Percentiles rank a stretch among this genome's conserved stretches.
phyloP scores from a whole-genome alignment of 2,329 filamentous ascomycete genomes.

The Fusarium temperatum region DNA sequence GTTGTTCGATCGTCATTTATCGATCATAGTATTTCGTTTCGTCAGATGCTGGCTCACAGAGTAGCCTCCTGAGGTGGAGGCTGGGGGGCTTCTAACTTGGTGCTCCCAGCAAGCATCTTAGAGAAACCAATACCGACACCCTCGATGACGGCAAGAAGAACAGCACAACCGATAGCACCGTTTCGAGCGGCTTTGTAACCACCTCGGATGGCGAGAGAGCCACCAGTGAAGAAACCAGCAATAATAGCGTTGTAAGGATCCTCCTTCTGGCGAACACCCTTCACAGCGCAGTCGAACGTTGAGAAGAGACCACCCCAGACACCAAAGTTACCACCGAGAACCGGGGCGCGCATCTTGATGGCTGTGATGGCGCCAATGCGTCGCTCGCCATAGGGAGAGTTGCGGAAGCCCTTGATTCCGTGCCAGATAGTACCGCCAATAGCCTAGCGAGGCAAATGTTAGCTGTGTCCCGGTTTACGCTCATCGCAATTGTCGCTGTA shows the following conservation, averaged over 20 bases:
- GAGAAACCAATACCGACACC: constrained; percentile 96
- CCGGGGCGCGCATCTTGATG: constrained; percentile 95
- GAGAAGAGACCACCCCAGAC: constrained; percentile 97
- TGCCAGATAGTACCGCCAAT: constrained; percentile 92
- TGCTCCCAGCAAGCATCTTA: constrained; percentile 91
- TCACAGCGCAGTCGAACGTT: constrained; percentile 96
- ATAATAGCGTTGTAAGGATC: constrained; percentile 98
- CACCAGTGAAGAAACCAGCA: constrained; percentile 95
- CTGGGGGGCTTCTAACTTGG: constrained; percentile 74
- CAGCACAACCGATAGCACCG: constrained; percentile 94
- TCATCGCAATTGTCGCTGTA: constrained; percentile 5
- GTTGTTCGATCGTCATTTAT: constrained; percentile 14
- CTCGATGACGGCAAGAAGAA: constrained; percentile 94
- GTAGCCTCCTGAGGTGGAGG: constrained; percentile 45
- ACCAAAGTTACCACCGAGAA: constrained; percentile 96
- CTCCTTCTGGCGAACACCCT: constrained; percentile 94
- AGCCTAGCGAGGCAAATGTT: constrained; percentile 56
- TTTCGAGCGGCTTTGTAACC: constrained; percentile 93
- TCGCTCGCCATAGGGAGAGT: constrained; percentile 90
- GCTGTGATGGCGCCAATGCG: constrained; percentile 95
- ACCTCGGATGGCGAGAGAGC: constrained; percentile 88
- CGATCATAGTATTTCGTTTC: constrained; percentile 18
- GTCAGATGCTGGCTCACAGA: constrained; percentile 34
- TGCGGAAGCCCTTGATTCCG: constrained; percentile 93
- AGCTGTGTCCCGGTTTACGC: constrained; percentile 5